phyloP scores from a whole-genome alignment of 2,329 filamentous ascomycete species.

The Cercospora sesami region DNA sequence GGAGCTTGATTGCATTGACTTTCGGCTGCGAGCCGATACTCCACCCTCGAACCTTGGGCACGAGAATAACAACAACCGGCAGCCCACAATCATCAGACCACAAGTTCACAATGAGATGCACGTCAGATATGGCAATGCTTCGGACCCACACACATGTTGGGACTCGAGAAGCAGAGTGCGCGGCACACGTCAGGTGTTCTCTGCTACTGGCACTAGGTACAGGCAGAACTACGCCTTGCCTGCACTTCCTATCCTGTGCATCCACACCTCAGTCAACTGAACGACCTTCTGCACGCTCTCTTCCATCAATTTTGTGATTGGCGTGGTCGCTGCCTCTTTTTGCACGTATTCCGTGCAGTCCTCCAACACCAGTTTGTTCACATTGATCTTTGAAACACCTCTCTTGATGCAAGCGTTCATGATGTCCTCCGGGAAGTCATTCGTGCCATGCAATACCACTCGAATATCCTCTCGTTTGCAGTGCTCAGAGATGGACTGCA shows the following conservation, averaged over 20 bases:
- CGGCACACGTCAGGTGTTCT: background rate
- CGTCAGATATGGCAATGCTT: background rate
- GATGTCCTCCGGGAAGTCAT: slow-evolving; percentile 54
- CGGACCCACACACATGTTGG: background rate
- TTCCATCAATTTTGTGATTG: slow-evolving; percentile 30
- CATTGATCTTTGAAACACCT: slow-evolving; percentile 59
- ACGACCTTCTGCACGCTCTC: slow-evolving; percentile 29
- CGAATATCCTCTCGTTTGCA: slow-evolving; percentile 43
- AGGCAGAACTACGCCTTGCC: slow-evolving; percentile 22
- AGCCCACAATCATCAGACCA: background rate
- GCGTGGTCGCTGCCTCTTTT: slow-evolving; percentile 24
- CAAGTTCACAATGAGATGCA: background rate
- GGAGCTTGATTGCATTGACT: background rate
- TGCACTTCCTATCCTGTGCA: slow-evolving; percentile 27
- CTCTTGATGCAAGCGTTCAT: slow-evolving; percentile 54
- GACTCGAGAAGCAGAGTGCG: background rate
- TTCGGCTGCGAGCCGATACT: background rate
- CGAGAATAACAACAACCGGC: background rate
- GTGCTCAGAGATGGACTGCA: slow-evolving; percentile 41
- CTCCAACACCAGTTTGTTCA: slow-evolving; percentile 54
- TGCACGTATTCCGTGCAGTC: slow-evolving; percentile 40
- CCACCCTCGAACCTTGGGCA: background rate
- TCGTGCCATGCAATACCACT: slow-evolving; percentile 59
- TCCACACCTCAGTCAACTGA: slow-evolving; percentile 26
- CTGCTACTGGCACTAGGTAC: background rate